Evolutionary conservation across 805 yeast species (phyloP), one percentile per base, ranked within the genome.

Genomic region (Ogataea trehalophila): DNA sequence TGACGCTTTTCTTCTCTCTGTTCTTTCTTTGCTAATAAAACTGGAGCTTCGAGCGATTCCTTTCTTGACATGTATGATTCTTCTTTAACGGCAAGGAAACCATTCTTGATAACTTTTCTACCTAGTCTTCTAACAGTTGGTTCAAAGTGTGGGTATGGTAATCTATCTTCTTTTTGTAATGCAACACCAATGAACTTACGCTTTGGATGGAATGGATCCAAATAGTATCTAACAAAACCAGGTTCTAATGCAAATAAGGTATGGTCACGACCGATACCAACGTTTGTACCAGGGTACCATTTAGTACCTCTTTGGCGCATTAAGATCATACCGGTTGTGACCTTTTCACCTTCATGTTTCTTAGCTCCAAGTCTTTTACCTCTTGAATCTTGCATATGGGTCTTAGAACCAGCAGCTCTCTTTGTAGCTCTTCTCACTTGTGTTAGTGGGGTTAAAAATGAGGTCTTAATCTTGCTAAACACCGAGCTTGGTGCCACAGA

Each of bases 341-440:
- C 96, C 41, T 65, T 71, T 61, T 79, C 74, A 37, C 94, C 90
- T 60, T 92, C 97, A 52, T 85, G 79, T 43, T 77, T 86, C 70
- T 94, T 94, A 34, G 95, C 86, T 23, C 99, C 99, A 44, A 94
- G 72, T 62, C 98, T 76, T 67, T 95, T 82, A 73, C 99, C 99
- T 3, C 89, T 89, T 15, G 99, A 91, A 66, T 91, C 97, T 64
- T 85, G 85, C 81, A 86, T 91, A 56, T 86, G 87, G 16, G 97
- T 87, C 69, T 82, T 87, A n/a, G 97, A 89, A 58, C 97, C 97
- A 18, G 95, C 89, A 7, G 94, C 97, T 65, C 83, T 85, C 69
- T 94, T 94, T 15, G 97, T 89, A 26, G 99, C 96, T 18, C 81
- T 81, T 76, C 99, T 89, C 14, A 89, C 79, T 50, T 75, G 46